Evolutionary conservation across 495 filamentous ascomycete genomes (phyloP), one percentile per base, ranked within the genome.

Genomic region (Penicillium roqueforti): DNA sequence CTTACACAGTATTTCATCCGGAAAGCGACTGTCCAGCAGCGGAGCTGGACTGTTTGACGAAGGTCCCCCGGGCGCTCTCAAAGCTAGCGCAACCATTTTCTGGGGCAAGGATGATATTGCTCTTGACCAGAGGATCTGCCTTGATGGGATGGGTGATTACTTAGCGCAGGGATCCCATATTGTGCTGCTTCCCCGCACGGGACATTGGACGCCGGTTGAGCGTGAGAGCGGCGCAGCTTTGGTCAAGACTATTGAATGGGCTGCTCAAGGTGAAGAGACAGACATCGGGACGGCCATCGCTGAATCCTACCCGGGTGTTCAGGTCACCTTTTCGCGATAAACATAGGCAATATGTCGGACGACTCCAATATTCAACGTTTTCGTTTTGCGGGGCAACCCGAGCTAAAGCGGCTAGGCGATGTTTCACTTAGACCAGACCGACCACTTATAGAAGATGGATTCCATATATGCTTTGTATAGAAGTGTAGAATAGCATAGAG

Each of bases 81-180:
- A 76, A 47, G 72, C 75, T 22, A 68, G 63, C 23, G 66, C 76
- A 6, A 83, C 80, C 16, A 55, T 83, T n/a, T 51, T 83, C 22
- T 79, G 76, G 70, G 80, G 81, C n/a, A 58, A 71, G 58, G 55
- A 71, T 22, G 80, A 83, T 54, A 40, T 61, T 38, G 73, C 73
- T 14, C 56, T 76, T 11, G 63, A 71, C 32, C 57, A 51, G 20
- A 62, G 61, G n/a, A 56, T 78, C 19, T 74, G 70, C 41, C 58
- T 78, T 14, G 69, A 72, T 56, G 75, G 75, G 0, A 74, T 78
- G 16, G 53, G 61, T 1, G 74, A 78, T 53, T 78, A 72, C 49
- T 64, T 77, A 3, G 62, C 65, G 11, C 46, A 51, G 16, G 53
- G 62, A 11, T 77, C 74, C 28, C 75, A 78, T 55, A 60, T 78